Percentiles rank a stretch among this genome's conserved stretches.
Conservation (phyloP, 257 asterid genomes). For the Solanum chaucha region DNA sequence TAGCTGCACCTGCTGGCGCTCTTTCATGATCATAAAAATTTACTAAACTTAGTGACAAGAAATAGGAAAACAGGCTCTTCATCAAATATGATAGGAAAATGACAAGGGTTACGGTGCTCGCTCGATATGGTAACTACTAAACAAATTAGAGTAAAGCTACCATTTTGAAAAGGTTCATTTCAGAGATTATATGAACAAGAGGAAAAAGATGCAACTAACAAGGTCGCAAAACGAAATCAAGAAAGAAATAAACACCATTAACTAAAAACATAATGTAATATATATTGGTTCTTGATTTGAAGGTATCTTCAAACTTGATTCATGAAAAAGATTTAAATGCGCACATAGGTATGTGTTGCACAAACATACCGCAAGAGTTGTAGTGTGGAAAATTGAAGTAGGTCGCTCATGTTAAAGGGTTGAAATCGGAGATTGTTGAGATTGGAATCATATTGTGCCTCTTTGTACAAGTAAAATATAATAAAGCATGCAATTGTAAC, state of each 20-base stretch:
- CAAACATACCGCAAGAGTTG: too few relatives aligned
- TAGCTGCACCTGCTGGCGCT: not conserved
- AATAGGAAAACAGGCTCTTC: not conserved
- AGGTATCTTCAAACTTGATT: too few relatives aligned
- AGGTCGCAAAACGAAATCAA: not conserved
- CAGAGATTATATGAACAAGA: not conserved
- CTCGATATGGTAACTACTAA: not conserved
- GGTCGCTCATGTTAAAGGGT: too few relatives aligned
- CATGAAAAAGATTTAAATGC: too few relatives aligned
- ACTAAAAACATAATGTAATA: not conserved
- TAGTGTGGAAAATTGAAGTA: too few relatives aligned
- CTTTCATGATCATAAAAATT: not conserved
- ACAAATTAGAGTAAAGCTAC: not conserved
- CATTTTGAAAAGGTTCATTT: not conserved
- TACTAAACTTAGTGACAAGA: not conserved
- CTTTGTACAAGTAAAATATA: too few relatives aligned
- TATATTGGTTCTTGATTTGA: not conserved
- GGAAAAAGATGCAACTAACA: not conserved
- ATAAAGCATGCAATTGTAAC: too few relatives aligned
- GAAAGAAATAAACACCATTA: not conserved
- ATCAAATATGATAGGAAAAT: not conserved
- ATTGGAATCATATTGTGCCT: too few relatives aligned
- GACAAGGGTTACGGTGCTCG: not conserved
- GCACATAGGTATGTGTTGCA: too few relatives aligned
- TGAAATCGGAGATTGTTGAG: too few relatives aligned